Evolutionary conservation across 2,329 filamentous ascomycete genomes (phyloP), one percentile per base, ranked within the genome.

Genomic region (Diaporthe citriasiana): DNA sequence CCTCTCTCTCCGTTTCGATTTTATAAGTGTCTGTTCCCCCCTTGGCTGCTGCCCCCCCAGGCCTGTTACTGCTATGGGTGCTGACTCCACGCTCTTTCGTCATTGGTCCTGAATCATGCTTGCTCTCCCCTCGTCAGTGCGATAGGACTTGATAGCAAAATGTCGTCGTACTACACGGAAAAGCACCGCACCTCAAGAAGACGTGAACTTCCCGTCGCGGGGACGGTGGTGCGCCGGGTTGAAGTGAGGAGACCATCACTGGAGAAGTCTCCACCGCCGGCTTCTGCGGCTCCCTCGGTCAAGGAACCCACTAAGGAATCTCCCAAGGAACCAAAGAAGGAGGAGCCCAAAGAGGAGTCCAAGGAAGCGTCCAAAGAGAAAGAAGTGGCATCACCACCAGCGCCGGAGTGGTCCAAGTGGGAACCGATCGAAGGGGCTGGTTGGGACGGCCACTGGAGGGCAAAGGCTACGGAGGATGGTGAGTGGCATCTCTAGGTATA

Each of bases 381-480:
- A 30, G 38, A 47, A 17, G 25, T 25, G 15, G 47, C 25, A 25
- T 22, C 60, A 2, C 56, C 68, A 22, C 66, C 71, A 35, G 30
- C 55, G 27, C 53, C 55, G 45, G 42, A 50, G 22, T 75, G 74
- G 72, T 74, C 74, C 25, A 35, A 74, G 22, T 75, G 74, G 74
- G 35, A 71, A 55, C 50, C 60, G 19, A 40, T 74, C 33, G 47
- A 70, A 6, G 57, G 40, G 8, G 25, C 59, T 13, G 33, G 38
- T 3, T 75, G 74, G 72, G 74, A 75, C 17, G 74, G 74, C 27
- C 60, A 73, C 45, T 75, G 74, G 74, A 73, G 74, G 45, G 74
- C 71, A 15, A 71, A 57, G 8, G 27, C 55, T 9, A 42, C 50
- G 6, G 59, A 63, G 27, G 59, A 71, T 53, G 68, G 72, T 75